Conservation (phyloP, 2,329 filamentous ascomycete genomes). For the Neofusicoccum sp. region DNA sequence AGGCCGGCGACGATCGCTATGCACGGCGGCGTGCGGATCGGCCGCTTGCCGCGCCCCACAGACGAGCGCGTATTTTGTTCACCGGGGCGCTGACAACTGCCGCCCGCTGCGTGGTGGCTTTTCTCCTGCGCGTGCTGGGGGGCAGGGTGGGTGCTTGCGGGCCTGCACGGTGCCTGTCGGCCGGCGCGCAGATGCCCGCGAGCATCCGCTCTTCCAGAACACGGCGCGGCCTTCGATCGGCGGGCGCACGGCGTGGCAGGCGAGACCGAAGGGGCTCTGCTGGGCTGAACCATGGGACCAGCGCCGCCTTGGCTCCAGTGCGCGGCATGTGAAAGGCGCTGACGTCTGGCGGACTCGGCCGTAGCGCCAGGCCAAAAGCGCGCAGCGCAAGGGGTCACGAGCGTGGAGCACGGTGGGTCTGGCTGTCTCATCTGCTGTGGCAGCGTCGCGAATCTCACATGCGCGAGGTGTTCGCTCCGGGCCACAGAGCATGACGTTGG, state of each 20-base stretch:
- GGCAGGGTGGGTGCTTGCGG: neutral
- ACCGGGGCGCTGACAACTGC: conserved; percentile 1
- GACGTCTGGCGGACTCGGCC: neutral
- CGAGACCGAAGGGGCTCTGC: conserved; percentile 7
- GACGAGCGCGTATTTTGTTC: neutral
- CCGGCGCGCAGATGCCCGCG: conserved; percentile 10
- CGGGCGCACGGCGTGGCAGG: neutral
- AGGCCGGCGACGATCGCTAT: conserved; percentile 7
- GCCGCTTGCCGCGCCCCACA: conserved; percentile 12
- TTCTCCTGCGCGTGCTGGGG: no score
- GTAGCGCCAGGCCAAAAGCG: conserved; percentile 6
- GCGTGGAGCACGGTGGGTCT: conserved; percentile 11
- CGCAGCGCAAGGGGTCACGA: conserved; percentile 12
- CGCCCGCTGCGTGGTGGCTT: neutral
- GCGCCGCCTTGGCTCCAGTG: neutral
- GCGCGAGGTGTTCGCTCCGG: neutral
- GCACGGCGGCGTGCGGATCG: conserved; percentile 11
- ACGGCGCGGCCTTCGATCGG: conserved; percentile 1
- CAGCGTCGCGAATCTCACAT: conserved; percentile 14
- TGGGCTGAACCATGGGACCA: conserved; percentile 10
- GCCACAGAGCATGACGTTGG: conserved; percentile 7
- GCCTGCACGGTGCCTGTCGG: neutral
- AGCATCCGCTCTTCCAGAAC: conserved; percentile 13
- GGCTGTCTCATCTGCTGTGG: neutral
- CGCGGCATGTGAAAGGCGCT: conserved; percentile 9